Evolutionary conservation across 2,329 filamentous ascomycete species (phyloP).

Genomic region (Diaporthe ampelina): DNA sequence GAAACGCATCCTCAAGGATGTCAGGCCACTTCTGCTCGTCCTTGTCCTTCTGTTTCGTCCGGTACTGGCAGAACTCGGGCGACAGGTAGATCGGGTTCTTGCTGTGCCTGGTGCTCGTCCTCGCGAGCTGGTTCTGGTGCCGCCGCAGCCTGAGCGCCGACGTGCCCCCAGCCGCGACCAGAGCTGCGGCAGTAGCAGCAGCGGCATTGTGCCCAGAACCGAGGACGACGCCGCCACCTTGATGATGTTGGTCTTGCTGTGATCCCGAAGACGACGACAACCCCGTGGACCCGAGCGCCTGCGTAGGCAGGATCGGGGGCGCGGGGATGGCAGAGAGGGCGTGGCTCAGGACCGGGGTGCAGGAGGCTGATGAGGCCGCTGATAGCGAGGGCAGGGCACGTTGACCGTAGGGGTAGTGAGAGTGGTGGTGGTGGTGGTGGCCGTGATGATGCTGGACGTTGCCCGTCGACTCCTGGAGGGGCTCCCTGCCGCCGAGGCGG

Average conservation of each 20-base stretch:
- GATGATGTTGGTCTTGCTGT: constrained; percentile 50
- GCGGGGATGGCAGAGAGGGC: constrained; percentile 49
- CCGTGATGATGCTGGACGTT: constrained; percentile 61
- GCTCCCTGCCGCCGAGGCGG: constrained; percentile 51
- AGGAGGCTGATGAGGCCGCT: constrained; percentile 33
- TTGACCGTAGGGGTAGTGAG: constrained; percentile 42
- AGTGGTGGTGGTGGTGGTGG: constrained; percentile 54
- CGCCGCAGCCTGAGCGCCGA: constrained; percentile 48
- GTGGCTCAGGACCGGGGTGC: constrained; percentile 38
- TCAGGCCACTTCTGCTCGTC: constrained; percentile 74
- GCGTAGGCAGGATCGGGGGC: constrained; percentile 63
- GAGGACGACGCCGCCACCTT: background rate
- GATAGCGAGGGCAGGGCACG: constrained; percentile 36
- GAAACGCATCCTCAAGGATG: constrained; percentile 75
- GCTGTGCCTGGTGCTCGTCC: constrained; percentile 52
- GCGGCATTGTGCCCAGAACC: background rate
- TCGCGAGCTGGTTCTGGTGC: constrained; percentile 47
- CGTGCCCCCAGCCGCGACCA: constrained; percentile 9
- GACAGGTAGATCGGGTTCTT: constrained; percentile 74
- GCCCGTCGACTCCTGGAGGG: constrained; percentile 66
- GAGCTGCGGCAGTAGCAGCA: background rate
- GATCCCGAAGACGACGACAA: background rate
- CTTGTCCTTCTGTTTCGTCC: constrained; percentile 75
- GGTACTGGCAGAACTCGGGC: constrained; percentile 75
- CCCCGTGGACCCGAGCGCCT: constrained; percentile 62